Percentiles rank a stretch among this genome's conserved stretches.
phyloP scores from a whole-genome alignment of 495 filamentous ascomycete genomes.

The Ramalina intermedia region DNA sequence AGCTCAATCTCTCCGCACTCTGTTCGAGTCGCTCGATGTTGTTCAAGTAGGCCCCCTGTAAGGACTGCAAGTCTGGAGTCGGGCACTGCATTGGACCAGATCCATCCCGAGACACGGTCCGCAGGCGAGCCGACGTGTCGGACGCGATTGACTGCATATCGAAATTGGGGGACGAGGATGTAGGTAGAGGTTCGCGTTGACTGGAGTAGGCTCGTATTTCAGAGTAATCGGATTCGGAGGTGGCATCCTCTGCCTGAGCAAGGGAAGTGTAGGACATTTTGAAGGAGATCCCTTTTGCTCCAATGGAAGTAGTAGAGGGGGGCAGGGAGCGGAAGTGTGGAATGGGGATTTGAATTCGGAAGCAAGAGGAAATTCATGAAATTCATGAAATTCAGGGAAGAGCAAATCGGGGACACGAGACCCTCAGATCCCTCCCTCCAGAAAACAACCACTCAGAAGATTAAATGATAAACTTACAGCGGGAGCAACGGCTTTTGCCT shows the following conservation, averaged over 20 bases:
- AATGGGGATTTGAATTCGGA: too few relatives aligned
- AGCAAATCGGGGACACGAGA: constrained; percentile 1
- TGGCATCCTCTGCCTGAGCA: constrained; percentile 29
- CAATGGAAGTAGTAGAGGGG: background rate
- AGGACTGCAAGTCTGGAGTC: constrained; percentile 56
- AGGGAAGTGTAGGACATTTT: constrained; percentile 36
- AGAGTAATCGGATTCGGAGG: constrained; percentile 19
- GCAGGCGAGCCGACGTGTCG: constrained; percentile 34
- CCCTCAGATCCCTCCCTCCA: background rate
- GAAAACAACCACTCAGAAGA: too few relatives aligned
- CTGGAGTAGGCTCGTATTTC: background rate
- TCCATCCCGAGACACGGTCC: constrained; percentile 43
- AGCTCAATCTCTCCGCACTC: constrained; percentile 67
- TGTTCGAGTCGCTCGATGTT: constrained; percentile 75
- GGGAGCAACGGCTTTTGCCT: too few relatives aligned
- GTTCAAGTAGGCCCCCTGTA: constrained; percentile 56
- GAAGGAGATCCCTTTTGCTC: background rate
- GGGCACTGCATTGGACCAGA: constrained; percentile 53
- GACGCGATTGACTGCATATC: constrained; percentile 15
- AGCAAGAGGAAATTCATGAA: background rate
- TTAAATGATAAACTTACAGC: too few relatives aligned
- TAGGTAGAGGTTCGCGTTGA: background rate
- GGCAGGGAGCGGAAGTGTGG: too few relatives aligned
- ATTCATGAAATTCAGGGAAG: background rate
- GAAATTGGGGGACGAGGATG: background rate